Evolutionary conservation across 257 asterid species (phyloP), one percentile per base, ranked within the genome.

Genomic region (Galeopsis tetrahit): DNA sequence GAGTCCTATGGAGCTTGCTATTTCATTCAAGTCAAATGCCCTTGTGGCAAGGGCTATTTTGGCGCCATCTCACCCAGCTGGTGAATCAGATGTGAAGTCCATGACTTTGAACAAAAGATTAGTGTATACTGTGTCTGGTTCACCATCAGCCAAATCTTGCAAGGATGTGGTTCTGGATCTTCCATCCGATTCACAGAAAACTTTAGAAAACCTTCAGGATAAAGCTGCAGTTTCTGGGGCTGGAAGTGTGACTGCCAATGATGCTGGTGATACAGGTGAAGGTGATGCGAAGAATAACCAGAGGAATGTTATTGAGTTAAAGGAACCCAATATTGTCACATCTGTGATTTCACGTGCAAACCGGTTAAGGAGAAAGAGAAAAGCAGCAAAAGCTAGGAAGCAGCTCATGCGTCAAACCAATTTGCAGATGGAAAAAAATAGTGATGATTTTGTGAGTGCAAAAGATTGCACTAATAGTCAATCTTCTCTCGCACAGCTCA

Each of bases 1-100:
- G 63, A 85, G 89, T 71, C 83, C 90, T 21, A 62, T 87, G 86
- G 90, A 93, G 68, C 98, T 88, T 80, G 84, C 86, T 71, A 90
- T 90, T 70, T 86, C 93, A 2, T 90, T 87, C 62, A 87, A 86
- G 82, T 90, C 98, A 62, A 89, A 89, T 84, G 78, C 96, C 62
- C 88, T 91, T 48, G 87, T 90, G 46, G 96, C 96, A 14, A 87
- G 88, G 83, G 86, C 91, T 81, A 80, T 85, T 78, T 79, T 82
- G 85, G 74, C 85, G 9, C 82, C 91, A 36, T 71, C 90, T 59
- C 62, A 73, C 80, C 75, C 88, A 38, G 75, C 42, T 66, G 69
- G 48, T 66, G 82, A 78, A 44, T 70, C 69, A 0, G 77, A 68
- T 66, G 74, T 64, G 28, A 75, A 44, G 60, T 73, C 73, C 48